Evolutionary conservation across 2,329 filamentous ascomycete genomes (phyloP).

Genomic region (Aureobasidium sp.): DNA sequence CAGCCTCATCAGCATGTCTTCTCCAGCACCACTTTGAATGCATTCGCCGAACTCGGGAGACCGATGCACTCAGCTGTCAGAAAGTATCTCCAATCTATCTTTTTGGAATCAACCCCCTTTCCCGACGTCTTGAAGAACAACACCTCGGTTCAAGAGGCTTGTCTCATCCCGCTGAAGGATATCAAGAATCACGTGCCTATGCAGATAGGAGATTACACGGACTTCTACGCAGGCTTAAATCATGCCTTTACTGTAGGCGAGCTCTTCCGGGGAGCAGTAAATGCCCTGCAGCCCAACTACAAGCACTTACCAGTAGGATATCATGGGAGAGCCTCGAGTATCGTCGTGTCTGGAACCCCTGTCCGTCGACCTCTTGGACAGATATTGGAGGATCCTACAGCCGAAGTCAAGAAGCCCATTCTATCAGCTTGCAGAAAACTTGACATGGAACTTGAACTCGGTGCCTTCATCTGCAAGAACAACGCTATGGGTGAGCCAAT

Average conservation of each 20-base stretch:
- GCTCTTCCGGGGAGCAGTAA: constrained; percentile 63
- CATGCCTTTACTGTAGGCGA: constrained; percentile 67
- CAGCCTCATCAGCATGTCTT: constrained; percentile 54
- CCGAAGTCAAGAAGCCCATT: constrained; percentile 52
- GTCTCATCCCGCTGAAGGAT: constrained; percentile 50
- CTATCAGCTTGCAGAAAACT: constrained; percentile 58
- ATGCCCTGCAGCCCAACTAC: constrained; percentile 74
- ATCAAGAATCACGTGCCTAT: constrained; percentile 64
- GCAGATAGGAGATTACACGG: constrained; percentile 73
- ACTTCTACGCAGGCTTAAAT: constrained; percentile 75
- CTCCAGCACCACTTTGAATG: constrained; percentile 57
- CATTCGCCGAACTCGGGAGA: constrained; percentile 64
- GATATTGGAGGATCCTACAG: constrained; percentile 56
- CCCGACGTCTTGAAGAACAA: constrained; percentile 58
- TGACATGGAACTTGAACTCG: constrained; percentile 75
- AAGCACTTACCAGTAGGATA: constrained; percentile 74
- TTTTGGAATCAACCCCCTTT: constrained; percentile 51
- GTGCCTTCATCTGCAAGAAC: constrained; percentile 59
- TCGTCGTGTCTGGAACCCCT: constrained; percentile 65
- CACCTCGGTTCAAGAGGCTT: constrained; percentile 44
- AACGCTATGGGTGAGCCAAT: constrained; percentile 60
- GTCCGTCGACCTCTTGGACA: constrained; percentile 67
- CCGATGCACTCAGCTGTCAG: constrained; percentile 61
- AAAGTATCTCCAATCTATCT: constrained; percentile 58
- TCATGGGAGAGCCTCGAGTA: constrained; percentile 66